These are phyloP conservation scores for Mycena galopus DNA, from an alignment of 768 basidiomycete species.

Conservation along the genomic window DNA sequence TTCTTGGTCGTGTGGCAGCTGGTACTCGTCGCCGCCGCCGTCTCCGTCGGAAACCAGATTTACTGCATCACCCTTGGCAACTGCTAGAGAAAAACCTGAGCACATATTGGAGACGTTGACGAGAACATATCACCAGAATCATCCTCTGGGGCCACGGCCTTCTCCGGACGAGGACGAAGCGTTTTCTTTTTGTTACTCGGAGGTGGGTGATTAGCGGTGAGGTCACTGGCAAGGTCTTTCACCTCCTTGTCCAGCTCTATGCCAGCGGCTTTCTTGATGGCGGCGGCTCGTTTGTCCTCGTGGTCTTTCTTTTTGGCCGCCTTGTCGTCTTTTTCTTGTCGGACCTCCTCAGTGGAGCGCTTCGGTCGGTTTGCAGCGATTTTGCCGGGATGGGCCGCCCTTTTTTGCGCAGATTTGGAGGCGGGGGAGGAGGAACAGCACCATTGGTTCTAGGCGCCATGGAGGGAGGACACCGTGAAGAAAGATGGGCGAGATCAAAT, in stretches of 20 bases:
- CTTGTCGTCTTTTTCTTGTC: background rate
- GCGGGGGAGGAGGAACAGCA: background rate
- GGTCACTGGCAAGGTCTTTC: background rate
- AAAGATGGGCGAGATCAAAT: background rate
- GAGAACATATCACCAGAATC: background rate
- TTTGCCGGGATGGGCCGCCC: background rate
- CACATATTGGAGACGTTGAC: too few relatives aligned
- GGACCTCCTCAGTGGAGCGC: background rate
- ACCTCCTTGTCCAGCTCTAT: background rate
- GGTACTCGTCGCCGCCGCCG: constrained; percentile 5
- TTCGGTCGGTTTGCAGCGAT: background rate
- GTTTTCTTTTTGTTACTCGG: background rate
- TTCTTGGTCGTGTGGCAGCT: background rate
- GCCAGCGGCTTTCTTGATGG: background rate
- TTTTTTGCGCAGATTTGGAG: background rate
- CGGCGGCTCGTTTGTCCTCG: background rate
- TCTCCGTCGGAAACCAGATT: background rate
- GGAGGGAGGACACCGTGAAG: background rate
- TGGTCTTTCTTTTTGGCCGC: background rate
- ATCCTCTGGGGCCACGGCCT: background rate
- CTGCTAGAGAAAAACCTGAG: background rate
- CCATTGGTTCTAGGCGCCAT: background rate
- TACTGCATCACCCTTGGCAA: background rate
- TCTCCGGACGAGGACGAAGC: background rate
- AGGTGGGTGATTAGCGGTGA: background rate